Evolutionary conservation across 2,329 filamentous ascomycete genomes (phyloP), one percentile per base, ranked within the genome.

Genomic region (Arthrobotrys musiformis): DNA sequence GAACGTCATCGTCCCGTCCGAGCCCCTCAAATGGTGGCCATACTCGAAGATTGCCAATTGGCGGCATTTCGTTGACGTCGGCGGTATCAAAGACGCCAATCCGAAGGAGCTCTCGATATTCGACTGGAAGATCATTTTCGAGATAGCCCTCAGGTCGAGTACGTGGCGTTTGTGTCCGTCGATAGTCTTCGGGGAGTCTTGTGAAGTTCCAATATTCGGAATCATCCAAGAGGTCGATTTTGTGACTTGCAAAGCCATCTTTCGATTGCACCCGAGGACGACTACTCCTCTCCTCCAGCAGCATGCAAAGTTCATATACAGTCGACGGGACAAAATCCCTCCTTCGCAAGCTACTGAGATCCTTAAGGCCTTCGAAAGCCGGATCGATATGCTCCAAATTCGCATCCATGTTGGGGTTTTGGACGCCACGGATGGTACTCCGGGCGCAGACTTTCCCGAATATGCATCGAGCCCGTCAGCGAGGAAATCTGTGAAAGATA

Each of bases 121-220:
- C 26, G 73, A 77, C 61, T 77, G 73, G 73, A 77, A 77, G 46
- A 62, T 77, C 15, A 44, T 77, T 30, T 77, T 77, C 33, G 73
- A 77, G 60, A 70, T 77, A 19, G 37, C 73, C 15, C 66, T 77
- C 42, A 52, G 73, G 4, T 52, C 60, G 7, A 70, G 73, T 19
- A 61, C 52, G 17, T 77, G 73, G 73, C 66, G 60, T 15, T 44
- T 77, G 2, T 52, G 60, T 13, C 73, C 60, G 3, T 50, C 58
- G 8, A 15, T 67, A 15, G 19, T 26, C 22, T 26, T 70, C 42
- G 42, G 13, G n/a, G 2, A 22, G n/a, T 13, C 15, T 15, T 56
- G 50, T 13, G 42, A 68, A 19, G 42, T 69, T n/a, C 63, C 70
- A 7, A 69, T 77, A 50, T 35, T 70, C 11, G 73, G 58, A 4